Evolutionary conservation across 352 stramenopile genomes (phyloP).

Genomic region (Globisporangium spinosum): DNA sequence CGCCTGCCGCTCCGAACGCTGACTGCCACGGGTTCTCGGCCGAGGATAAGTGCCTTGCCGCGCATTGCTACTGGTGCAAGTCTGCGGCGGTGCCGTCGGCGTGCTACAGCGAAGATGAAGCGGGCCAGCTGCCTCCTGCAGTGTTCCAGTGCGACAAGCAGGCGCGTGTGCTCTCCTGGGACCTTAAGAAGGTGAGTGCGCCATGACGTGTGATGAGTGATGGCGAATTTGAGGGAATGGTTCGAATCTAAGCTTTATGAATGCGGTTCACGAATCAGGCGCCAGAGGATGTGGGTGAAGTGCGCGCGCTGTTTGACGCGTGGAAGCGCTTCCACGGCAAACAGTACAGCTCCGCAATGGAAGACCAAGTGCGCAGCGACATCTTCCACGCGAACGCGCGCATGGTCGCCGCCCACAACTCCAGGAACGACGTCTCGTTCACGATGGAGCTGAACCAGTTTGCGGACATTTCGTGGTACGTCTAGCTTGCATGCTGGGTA

Average conservation of each 20-base stretch:
- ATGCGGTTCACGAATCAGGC: slow-evolving; percentile 3
- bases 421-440: slow-evolving; percentile 37
- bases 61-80: slow-evolving; percentile 71
- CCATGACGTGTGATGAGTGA: too few species aligned
- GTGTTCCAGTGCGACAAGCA: slow-evolving; percentile 72
- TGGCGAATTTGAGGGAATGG: background rate
- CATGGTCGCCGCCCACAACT: slow-evolving; percentile 64
- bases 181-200: slow-evolving; percentile 25
- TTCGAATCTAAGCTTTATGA: background rate
- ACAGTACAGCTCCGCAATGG: slow-evolving; percentile 42
- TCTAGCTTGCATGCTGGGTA: background rate
- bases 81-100: slow-evolving; percentile 76
- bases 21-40: slow-evolving; percentile 54
- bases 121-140: slow-evolving; percentile 55
- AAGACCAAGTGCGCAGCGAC: slow-evolving; percentile 45
- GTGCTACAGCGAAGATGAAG: slow-evolving; percentile 71
- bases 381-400: slow-evolving; percentile 64
- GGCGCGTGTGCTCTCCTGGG: slow-evolving; percentile 24
- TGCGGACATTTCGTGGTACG: slow-evolving; percentile 64
- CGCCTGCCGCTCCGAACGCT: slow-evolving; percentile 7
- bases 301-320: slow-evolving; percentile 38
- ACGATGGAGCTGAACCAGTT: slow-evolving; percentile 78
- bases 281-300: slow-evolving; percentile 26
- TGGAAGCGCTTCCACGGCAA: slow-evolving; percentile 51
- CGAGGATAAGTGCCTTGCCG: slow-evolving; percentile 46